Conservation (phyloP, 495 filamentous ascomycete species). For the Hapsidospora chrysogenum region DNA sequence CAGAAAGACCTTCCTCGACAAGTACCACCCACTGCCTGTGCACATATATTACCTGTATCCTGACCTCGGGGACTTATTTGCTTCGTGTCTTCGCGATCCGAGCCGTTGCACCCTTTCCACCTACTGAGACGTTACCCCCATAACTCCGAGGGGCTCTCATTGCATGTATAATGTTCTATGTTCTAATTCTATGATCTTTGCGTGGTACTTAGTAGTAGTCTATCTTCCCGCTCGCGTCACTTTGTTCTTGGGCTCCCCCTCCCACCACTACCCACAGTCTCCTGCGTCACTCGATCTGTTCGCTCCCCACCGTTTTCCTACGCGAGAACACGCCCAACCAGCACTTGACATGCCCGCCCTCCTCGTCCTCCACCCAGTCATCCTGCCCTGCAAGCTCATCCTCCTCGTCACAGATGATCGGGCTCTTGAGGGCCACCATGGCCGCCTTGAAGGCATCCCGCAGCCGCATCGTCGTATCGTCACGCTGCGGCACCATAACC, state of each 20-base stretch:
- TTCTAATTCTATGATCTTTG: neutral
- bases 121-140: too few species aligned
- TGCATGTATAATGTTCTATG: neutral
- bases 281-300: neutral
- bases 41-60: too few species aligned
- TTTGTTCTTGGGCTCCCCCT: neutral
- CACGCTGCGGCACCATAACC: conserved; percentile 28
- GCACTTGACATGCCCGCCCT: conserved; percentile 17
- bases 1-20: too few species aligned
- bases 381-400: conserved; percentile 21
- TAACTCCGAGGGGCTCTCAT: too few species aligned
- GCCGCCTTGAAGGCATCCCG: conserved; percentile 9
- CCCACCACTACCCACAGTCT: neutral
- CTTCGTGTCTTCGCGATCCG: too few species aligned
- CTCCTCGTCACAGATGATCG: conserved; percentile 16
- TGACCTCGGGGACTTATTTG: too few species aligned
- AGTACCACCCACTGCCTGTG: too few species aligned
- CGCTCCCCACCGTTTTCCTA: neutral
- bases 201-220: neutral
- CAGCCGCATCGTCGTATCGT: conserved; percentile 20
- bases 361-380: conserved; percentile 26
- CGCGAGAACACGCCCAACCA: conserved; percentile 29
- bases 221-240: neutral
- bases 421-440: conserved; percentile 9
- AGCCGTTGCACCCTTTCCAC: too few species aligned